phyloP scores from a whole-genome alignment of 83 land plant species.

The Picea abies region DNA sequence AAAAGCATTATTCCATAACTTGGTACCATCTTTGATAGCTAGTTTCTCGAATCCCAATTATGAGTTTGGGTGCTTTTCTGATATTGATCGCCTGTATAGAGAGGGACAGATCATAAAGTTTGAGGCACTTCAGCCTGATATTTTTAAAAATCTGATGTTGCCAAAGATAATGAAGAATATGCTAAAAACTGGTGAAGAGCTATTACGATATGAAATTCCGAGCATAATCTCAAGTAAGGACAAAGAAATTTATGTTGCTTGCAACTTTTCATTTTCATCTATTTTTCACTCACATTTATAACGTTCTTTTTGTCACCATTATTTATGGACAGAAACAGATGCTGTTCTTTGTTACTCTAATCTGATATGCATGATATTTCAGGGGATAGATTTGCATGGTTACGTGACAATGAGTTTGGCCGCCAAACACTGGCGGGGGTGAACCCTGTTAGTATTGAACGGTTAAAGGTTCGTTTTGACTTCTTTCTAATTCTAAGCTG shows the following conservation, averaged over 20 bases:
- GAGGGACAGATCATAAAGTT: constrained; percentile 54
- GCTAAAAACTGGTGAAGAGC: constrained; percentile 22
- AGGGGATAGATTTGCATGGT: constrained; percentile 87
- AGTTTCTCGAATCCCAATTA: constrained; percentile 60
- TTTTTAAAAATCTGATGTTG: constrained; percentile 16
- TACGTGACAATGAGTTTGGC: constrained; percentile 81
- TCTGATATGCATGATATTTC: constrained; percentile 14
- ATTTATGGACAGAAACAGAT: not conserved
- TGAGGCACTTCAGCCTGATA: constrained; percentile 15
- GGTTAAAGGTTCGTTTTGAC: constrained; percentile 53
- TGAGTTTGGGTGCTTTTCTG: constrained; percentile 72
- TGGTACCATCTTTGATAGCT: constrained; percentile 69
- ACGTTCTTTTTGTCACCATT: not conserved
- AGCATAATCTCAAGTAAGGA: constrained; percentile 53
- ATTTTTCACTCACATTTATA: not conserved
- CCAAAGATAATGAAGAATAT: constrained; percentile 26
- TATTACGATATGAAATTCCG: constrained; percentile 63
- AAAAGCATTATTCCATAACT: constrained; percentile 75
- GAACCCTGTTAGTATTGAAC: constrained; percentile 75
- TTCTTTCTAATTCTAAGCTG: constrained; percentile 5
- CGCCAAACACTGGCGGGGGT: constrained; percentile 85
- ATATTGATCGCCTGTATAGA: constrained; percentile 81
- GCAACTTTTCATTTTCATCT: not conserved
- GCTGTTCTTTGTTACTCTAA: not conserved
- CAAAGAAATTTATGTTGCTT: not conserved